Evolutionary conservation across 202 grass and related monocot genomes (phyloP), one percentile per base, ranked within the genome.

Genomic region (Schoenoplectus tabernaemontani): DNA sequence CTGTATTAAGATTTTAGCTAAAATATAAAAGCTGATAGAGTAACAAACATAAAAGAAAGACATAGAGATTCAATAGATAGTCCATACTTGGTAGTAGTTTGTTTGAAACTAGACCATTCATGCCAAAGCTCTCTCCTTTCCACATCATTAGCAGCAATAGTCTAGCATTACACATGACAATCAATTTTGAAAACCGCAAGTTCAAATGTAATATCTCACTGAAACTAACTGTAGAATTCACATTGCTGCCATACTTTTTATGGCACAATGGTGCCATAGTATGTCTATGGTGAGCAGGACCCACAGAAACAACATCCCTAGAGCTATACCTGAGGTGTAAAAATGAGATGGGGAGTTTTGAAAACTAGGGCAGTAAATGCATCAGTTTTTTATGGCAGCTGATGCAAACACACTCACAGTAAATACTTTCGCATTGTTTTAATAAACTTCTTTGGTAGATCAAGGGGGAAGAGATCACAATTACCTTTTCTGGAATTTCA

Each of bases 401-500:
- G n/a, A n/a, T n/a, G n/a, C n/a, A n/a, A n/a, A n/a, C n/a, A n/a
- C n/a, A n/a, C n/a, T n/a, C n/a, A n/a, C n/a, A n/a, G n/a, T n/a
- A n/a, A n/a, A n/a, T n/a, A n/a, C n/a, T n/a, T n/a, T n/a, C n/a
- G n/a, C n/a, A n/a, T n/a, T n/a, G n/a, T n/a, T n/a, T n/a, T n/a
- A n/a, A n/a, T n/a, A n/a, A n/a, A 50, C 46, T 50, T 63, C 34
- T 38, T 17, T 64, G 1, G 0, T 5, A 65, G 36, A 64, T 20
- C 36, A 2, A 67, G 37, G 15, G 39, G n/a, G n/a, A 23, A 56
- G 6, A 3, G n/a, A n/a, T 1, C 10, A 43, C n/a, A 39, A 65
- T 0, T 57, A 92, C 90, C 87, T 88, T 90, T 3, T 86, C 78
- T 20, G 81, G 83, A 5, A 84, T n/a, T 8, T 4, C 22, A 4